Base-by-base conservation (phyloP, 306 rosid species). In the Quercus cerris region DNA sequence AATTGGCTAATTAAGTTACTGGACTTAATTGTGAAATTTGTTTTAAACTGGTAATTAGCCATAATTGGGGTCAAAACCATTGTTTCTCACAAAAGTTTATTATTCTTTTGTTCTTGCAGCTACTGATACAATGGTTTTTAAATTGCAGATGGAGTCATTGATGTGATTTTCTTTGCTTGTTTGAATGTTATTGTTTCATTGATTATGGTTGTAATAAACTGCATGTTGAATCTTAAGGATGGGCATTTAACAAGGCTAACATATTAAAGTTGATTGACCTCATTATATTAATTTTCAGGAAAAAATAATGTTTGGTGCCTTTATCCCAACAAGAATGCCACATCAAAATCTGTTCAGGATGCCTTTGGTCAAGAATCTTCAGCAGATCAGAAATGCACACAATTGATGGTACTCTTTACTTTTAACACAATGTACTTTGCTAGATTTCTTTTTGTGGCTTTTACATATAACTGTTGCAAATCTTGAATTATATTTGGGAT, bases 291-390 rank as follows among this genome's bases (percentile, higher is more conserved):
- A 56, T 51, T 85, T 68, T 73, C 91, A 92, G 98, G 97, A 62
- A 90, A 89, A 84, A 74, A 77, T 70, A 92, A 87, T 18, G 92
- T 93, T 75, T 88, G 95, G 90, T 94, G 97, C 88, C 98, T 94
- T 70, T 94, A 94, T 88, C 98, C 98, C 70, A 94, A 94, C 88
- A 94, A 88, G 81, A 87, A 74, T 58, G 88, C 87, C 25, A 66
- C 56, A 19, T 71, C 86, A 66, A 80, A 86, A 71, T 87, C 97
- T 51, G 95, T 92, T 88, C 83, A 86, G 82, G 87, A 85, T 70
- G 98, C 86, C 20, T 88, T 94, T 81, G 82, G 85, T 81, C 86
- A 85, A 81, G 92, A 83, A 71, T 82, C 77, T 38, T 77, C 83
- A 23, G 77, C 80, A 62, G 77, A 79, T 35, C 57, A 52, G 79